Conservation (phyloP, 257 asterid species). For the Apocynum venetum region DNA sequence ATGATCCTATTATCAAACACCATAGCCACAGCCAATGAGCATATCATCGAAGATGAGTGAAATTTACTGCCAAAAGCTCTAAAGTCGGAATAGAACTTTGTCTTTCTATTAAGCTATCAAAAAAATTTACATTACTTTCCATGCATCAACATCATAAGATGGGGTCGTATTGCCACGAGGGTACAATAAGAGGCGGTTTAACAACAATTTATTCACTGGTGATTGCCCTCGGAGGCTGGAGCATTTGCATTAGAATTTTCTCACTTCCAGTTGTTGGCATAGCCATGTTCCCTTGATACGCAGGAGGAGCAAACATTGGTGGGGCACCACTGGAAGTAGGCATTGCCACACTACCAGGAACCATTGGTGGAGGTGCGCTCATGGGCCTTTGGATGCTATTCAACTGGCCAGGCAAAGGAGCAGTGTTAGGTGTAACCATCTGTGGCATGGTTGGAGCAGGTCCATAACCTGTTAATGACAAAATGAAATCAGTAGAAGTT, state of each 20-base stretch:
- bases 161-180: background rate
- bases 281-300: slow-evolving; percentile 47
- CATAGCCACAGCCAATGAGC: background rate
- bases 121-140: background rate
- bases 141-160: background rate
- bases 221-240: slow-evolving; percentile 42
- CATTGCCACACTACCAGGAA: slow-evolving; percentile 56
- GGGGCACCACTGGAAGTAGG: slow-evolving; percentile 54
- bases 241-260: slow-evolving; percentile 44
- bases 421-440: slow-evolving; percentile 68
- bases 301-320: slow-evolving; percentile 35
- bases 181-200: background rate
- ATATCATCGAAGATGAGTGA: background rate
- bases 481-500: background rate
- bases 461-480: slow-evolving; percentile 47
- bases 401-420: slow-evolving; percentile 61
- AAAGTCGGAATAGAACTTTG: background rate
- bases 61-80: background rate
- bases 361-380: slow-evolving; percentile 45
- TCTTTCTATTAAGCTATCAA: background rate
- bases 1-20: background rate
- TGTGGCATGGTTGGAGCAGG: slow-evolving; percentile 45
- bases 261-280: slow-evolving; percentile 39
- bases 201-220: slow-evolving; percentile 20
- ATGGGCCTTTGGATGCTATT: slow-evolving; percentile 66